These are phyloP conservation scores for Coniochaeta ligniaria DNA, from an alignment of 2,329 filamentous ascomycete genomes.

Conservation along the genomic window DNA sequence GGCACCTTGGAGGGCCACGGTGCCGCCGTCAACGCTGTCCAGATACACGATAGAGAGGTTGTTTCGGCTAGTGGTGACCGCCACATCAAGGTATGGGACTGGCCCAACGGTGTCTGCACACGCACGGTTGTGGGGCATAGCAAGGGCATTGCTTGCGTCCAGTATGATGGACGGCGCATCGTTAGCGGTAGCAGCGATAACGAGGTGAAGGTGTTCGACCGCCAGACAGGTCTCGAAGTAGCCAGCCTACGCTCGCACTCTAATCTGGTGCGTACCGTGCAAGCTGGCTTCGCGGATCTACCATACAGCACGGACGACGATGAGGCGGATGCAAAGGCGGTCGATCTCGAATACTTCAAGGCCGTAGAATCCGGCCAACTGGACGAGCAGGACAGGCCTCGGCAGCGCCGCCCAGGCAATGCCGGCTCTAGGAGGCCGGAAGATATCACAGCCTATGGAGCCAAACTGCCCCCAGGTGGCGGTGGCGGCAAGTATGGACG, in stretches of 20 bases:
- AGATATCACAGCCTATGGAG: conserved; percentile 72
- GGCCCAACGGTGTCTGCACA: conserved; percentile 67
- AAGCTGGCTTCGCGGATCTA: conserved; percentile 87
- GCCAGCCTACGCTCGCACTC: conserved; percentile 77
- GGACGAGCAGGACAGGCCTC: conserved; percentile 22
- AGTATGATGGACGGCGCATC: conserved; percentile 89
- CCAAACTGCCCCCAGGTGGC: conserved; percentile 83
- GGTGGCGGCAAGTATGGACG: conserved; percentile 83
- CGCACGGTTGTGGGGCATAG: conserved; percentile 79
- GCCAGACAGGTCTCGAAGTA: conserved; percentile 77
- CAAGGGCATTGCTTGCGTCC: conserved; percentile 96
- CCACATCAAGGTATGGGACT: conserved; percentile 90
- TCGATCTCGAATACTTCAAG: conserved; percentile 67
- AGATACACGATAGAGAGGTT: conserved; percentile 77
- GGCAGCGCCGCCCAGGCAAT: conserved; percentile 42
- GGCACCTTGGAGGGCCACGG: conserved; percentile 76
- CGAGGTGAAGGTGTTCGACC: conserved; percentile 92
- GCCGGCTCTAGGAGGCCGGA: conserved; percentile 68
- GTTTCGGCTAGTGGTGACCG: conserved; percentile 94
- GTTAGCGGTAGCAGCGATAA: conserved; percentile 96
- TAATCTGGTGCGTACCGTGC: conserved; percentile 85
- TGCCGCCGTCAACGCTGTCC: conserved; percentile 93
- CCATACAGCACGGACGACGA: conserved; percentile 74
- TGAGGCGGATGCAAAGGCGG: conserved; percentile 60
- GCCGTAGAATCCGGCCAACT: conserved; percentile 46